Evolutionary conservation across 1,284 basidiomycete genomes (phyloP).

Genomic region (Termitomyces sp.): DNA sequence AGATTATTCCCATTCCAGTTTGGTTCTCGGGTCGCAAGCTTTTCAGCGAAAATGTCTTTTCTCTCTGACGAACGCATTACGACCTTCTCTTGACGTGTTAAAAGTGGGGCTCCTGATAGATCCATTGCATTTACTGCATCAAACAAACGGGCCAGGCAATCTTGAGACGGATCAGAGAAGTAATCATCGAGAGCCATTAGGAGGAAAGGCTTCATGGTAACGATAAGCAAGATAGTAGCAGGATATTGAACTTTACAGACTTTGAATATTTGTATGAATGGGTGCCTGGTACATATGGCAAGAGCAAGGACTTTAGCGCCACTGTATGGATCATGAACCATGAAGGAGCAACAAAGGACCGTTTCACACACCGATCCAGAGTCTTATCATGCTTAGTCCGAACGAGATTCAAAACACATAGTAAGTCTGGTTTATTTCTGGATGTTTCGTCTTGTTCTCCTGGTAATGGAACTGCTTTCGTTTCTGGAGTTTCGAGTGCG

Average conservation of each 20-base stretch:
- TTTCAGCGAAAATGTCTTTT: constrained; percentile 89
- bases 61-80: constrained; percentile 88
- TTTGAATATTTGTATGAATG: constrained; percentile 98
- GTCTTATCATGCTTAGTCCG: constrained; percentile 91
- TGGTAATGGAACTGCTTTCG: constrained; percentile 32
- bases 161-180: constrained; percentile 82
- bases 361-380: constrained; percentile 63
- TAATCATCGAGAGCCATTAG: constrained; percentile 95
- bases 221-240: background rate
- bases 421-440: constrained; percentile 51
- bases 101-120: constrained; percentile 69
- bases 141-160: constrained; percentile 84
- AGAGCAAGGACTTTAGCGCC: constrained; percentile 95
- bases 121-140: constrained; percentile 93
- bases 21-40: constrained; percentile 39
- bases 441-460: constrained; percentile 33
- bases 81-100: constrained; percentile 81
- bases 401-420: constrained; percentile 95
- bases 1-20: constrained; percentile 22
- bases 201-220: constrained; percentile 69
- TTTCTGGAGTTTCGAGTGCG: constrained; percentile 59
- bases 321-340: constrained; percentile 37
- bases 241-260: constrained; percentile 33
- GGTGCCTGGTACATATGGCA: constrained; percentile 92
- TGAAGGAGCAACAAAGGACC: background rate